Conservation (phyloP, 1,139 yeast species). For the Diutina scorzettiae region DNA sequence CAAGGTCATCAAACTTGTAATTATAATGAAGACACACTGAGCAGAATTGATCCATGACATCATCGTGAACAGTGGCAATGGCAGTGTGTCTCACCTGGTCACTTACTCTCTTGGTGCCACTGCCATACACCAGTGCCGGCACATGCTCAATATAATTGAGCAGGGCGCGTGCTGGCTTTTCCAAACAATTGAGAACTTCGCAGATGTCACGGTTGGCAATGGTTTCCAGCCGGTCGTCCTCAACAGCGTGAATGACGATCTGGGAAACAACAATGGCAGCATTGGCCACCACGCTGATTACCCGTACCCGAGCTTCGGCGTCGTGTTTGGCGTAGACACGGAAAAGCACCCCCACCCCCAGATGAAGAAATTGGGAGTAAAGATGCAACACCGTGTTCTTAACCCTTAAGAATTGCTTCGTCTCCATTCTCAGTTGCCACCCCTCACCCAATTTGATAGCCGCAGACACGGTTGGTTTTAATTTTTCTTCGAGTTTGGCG, state of each 20-base stretch:
- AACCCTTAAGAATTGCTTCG: not conserved
- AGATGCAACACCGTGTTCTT: not conserved
- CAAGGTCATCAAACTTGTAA: slow-evolving; percentile 47
- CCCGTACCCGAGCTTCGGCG: slow-evolving; percentile 45
- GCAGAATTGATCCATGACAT: slow-evolving; percentile 51
- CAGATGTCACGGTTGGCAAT: slow-evolving; percentile 42
- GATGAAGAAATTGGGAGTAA: not conserved
- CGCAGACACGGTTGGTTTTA: not conserved
- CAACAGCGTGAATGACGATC: slow-evolving; percentile 45
- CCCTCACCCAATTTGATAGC: not conserved
- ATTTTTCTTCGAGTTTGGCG: not conserved
- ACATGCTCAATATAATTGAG: slow-evolving; percentile 24
- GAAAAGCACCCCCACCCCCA: slow-evolving; percentile 30
- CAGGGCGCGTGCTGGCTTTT: slow-evolving; percentile 40
- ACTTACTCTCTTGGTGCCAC: slow-evolving; percentile 15
- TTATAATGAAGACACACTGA: slow-evolving; percentile 54
- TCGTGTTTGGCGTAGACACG: slow-evolving; percentile 39
- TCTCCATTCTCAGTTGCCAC: not conserved
- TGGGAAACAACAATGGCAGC: slow-evolving; percentile 52
- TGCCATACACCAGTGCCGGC: slow-evolving; percentile 36
- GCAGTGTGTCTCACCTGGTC: slow-evolving; percentile 21
- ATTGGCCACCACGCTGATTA: slow-evolving; percentile 50
- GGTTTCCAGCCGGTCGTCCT: slow-evolving; percentile 47
- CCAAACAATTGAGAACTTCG: slow-evolving; percentile 46
- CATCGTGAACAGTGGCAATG: slow-evolving; percentile 46